Conservation (phyloP, 129 eudicot genomes). For the Helianthus tuberosus region DNA sequence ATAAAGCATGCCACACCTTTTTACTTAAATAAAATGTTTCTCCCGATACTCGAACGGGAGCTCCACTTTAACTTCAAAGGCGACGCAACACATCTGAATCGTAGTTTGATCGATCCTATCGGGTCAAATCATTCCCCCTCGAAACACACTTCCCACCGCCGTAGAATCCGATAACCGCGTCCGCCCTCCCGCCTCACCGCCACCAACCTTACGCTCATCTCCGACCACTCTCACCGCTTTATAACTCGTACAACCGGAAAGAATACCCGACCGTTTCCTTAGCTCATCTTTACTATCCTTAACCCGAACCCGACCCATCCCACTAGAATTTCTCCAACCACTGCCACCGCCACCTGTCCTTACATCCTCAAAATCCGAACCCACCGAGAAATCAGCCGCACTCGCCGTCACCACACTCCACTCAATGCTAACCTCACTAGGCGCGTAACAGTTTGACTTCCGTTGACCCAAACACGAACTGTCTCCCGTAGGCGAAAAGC, state of each 20-base stretch:
- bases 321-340: constrained; percentile 25
- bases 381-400: constrained; percentile 65
- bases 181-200: constrained; percentile 27
- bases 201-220: constrained; percentile 36
- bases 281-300: constrained; percentile 35
- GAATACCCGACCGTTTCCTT: constrained; percentile 48
- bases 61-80: too few species aligned
- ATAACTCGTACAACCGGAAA: constrained; percentile 65
- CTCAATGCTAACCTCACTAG: constrained; percentile 87
- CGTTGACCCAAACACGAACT: constrained; percentile 42
- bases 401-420: constrained; percentile 97
- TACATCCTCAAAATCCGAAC: constrained; percentile 45
- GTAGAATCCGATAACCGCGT: constrained; percentile 36
- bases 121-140: constrained; percentile 43
- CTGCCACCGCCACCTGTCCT: neutral
- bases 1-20: constrained; percentile 19
- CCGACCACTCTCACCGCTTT: constrained; percentile 74
- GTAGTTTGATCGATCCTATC: constrained; percentile 35
- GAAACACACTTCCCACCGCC: constrained; percentile 47
- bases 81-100: neutral
- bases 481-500: constrained; percentile 57
- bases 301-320: constrained; percentile 14
- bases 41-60: too few species aligned
- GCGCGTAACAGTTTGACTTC: constrained; percentile 60
- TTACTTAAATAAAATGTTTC: too few species aligned